These are phyloP conservation scores for Penicillium paxilli DNA, from an alignment of 495 filamentous ascomycete species.

Conservation along the genomic window DNA sequence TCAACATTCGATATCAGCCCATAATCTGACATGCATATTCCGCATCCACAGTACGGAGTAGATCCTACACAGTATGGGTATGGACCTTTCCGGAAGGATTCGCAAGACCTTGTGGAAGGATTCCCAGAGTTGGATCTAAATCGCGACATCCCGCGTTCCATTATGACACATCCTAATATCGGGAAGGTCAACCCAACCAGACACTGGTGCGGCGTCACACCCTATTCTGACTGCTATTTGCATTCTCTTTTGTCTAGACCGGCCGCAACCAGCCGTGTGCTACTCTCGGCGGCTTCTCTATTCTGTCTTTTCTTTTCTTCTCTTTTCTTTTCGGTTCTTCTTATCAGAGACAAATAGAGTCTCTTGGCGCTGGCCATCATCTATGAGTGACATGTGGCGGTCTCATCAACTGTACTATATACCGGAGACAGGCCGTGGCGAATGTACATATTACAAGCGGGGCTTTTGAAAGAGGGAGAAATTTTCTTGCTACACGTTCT, in stretches of 20 bases:
- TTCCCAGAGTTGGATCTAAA: background rate
- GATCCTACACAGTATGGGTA: too few relatives aligned
- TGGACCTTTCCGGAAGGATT: background rate
- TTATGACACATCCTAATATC: background rate
- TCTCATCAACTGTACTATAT: slow-evolving; percentile 3
- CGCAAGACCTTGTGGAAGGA: background rate
- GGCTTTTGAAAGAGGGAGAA: too few relatives aligned
- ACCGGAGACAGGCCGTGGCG: background rate
- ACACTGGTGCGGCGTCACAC: background rate
- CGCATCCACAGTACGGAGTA: background rate
- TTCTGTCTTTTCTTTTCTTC: background rate
- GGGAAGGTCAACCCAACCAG: background rate
- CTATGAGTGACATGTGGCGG: slow-evolving; percentile 3
- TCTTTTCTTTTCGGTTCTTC: too few relatives aligned
- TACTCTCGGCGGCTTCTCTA: background rate
- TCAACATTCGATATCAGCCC: background rate
- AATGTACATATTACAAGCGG: background rate
- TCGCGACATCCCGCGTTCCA: background rate
- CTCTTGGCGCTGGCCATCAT: background rate
- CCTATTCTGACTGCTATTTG: background rate
- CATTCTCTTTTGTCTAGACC: slow-evolving; percentile 9
- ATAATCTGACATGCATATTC: background rate
- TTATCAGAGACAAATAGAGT: background rate
- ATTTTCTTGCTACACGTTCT: too few relatives aligned
- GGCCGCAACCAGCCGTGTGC: background rate